phyloP scores from a whole-genome alignment of 1,284 basidiomycete species.

The Ustilago crameri region DNA sequence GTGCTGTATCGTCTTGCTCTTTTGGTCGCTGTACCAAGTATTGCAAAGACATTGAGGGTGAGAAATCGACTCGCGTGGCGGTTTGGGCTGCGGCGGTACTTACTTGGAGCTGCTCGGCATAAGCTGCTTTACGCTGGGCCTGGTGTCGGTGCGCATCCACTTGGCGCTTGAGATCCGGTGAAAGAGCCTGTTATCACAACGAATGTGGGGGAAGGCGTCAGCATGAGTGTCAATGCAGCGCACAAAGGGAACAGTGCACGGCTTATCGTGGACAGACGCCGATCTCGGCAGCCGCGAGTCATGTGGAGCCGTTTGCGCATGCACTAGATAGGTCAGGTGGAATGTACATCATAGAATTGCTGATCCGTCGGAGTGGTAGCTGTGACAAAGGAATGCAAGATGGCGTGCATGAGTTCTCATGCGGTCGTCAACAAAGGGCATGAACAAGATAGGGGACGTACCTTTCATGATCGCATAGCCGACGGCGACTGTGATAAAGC shows the following conservation, averaged over 20 bases:
- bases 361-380: slow-evolving; percentile 61
- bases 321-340: neutral
- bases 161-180: slow-evolving; percentile 60
- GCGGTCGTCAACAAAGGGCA: slow-evolving; percentile 12
- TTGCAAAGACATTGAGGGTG: too few species aligned
- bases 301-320: neutral
- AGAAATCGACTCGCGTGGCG: too few species aligned
- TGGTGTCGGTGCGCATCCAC: slow-evolving; percentile 53
- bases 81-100: too few species aligned
- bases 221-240: too few species aligned
- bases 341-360: slow-evolving; percentile 61
- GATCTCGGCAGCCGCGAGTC: neutral
- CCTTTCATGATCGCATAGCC: slow-evolving; percentile 63
- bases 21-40: slow-evolving; percentile 30
- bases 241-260: too few species aligned
- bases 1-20: slow-evolving; percentile 46
- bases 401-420: slow-evolving; percentile 1
- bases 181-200: slow-evolving; percentile 28
- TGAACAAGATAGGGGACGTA: slow-evolving; percentile 11
- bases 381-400: slow-evolving; percentile 15
- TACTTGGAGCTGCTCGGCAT: slow-evolving; percentile 59
- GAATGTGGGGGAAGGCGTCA: too few species aligned
- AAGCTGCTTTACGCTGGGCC: slow-evolving; percentile 54
- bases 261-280: too few species aligned
- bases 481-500: slow-evolving; percentile 32